Evolutionary conservation across 2,329 filamentous ascomycete species (phyloP).

Genomic region (Daldinia sp.): DNA sequence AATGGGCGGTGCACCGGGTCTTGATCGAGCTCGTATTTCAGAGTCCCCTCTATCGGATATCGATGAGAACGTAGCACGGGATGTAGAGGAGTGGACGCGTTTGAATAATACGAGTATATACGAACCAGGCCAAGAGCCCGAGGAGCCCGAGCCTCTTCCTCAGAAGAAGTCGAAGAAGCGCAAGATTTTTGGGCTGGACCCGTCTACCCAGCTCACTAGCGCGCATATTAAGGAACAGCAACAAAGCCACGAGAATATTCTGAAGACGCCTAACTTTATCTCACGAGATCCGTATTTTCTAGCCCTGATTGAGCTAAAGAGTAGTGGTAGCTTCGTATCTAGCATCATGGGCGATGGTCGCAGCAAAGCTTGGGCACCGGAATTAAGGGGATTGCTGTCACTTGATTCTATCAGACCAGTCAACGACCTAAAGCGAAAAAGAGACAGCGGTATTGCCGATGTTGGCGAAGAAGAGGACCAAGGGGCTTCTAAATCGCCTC

Average conservation of each 20-base stretch:
- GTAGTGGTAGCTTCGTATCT: constrained; percentile 86
- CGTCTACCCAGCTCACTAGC: constrained; percentile 78
- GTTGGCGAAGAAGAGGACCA: constrained; percentile 73
- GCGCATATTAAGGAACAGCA: constrained; percentile 87
- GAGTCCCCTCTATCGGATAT: constrained; percentile 76
- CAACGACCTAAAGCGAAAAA: constrained; percentile 90
- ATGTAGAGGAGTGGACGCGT: constrained; percentile 66
- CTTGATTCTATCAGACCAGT: constrained; percentile 79
- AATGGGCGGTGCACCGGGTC: constrained; percentile 55
- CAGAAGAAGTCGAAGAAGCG: constrained; percentile 81
- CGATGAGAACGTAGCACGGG: constrained; percentile 67
- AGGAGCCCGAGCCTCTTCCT: constrained; percentile 70
- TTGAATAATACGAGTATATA: constrained; percentile 66
- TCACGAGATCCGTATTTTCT: constrained; percentile 87
- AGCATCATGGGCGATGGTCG: constrained; percentile 85
- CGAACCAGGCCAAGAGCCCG: constrained; percentile 66
- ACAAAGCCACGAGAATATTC: constrained; percentile 83
- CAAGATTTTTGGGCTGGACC: constrained; percentile 83
- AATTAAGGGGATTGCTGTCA: constrained; percentile 91
- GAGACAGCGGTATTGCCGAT: constrained; percentile 85
- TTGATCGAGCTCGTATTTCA: constrained; percentile 68
- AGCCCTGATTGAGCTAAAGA: constrained; percentile 90
- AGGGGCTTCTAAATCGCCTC: constrained; percentile 71
- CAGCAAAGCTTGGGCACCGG: constrained; percentile 85
- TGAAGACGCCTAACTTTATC: constrained; percentile 83